Evolutionary conservation across 768 basidiomycete genomes (phyloP).

Genomic region (Rossbeevera mucosa): DNA sequence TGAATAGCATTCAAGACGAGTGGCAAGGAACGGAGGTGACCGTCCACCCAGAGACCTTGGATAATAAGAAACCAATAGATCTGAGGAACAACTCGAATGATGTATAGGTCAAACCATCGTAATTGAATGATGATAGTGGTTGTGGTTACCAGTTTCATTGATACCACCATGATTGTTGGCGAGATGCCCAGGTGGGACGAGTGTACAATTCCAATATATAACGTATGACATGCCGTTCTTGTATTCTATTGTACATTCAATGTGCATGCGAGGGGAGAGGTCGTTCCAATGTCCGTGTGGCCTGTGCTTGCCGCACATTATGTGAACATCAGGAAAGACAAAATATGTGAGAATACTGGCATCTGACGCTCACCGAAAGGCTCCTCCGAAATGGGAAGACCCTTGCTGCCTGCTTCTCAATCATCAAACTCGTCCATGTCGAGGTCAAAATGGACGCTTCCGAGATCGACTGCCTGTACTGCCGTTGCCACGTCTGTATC

Average conservation of each 20-base stretch:
- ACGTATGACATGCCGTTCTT: too few relatives aligned
- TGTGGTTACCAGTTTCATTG: background rate
- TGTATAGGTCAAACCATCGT: too few relatives aligned
- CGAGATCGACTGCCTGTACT: slow-evolving; percentile 22
- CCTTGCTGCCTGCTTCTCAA: background rate
- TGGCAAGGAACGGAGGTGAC: too few relatives aligned
- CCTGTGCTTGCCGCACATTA: background rate
- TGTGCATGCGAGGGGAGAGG: background rate
- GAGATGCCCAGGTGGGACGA: too few relatives aligned
- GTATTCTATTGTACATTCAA: background rate
- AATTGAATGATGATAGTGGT: too few relatives aligned
- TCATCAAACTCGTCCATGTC: slow-evolving; percentile 28
- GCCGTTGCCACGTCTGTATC: slow-evolving; percentile 5
- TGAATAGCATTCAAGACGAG: too few relatives aligned
- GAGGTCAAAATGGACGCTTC: slow-evolving; percentile 1
- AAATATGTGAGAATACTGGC: too few relatives aligned
- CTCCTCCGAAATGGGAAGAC: background rate
- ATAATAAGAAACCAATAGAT: too few relatives aligned
- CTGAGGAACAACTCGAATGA: background rate
- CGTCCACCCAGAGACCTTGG: too few relatives aligned
- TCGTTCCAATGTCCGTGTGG: background rate
- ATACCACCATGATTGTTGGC: too few relatives aligned
- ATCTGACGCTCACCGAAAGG: background rate
- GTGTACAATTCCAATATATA: too few relatives aligned
- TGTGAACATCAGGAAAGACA: too few relatives aligned